Conservation (phyloP, 108 stramenopile genomes). For the Skeletonema costatum region DNA sequence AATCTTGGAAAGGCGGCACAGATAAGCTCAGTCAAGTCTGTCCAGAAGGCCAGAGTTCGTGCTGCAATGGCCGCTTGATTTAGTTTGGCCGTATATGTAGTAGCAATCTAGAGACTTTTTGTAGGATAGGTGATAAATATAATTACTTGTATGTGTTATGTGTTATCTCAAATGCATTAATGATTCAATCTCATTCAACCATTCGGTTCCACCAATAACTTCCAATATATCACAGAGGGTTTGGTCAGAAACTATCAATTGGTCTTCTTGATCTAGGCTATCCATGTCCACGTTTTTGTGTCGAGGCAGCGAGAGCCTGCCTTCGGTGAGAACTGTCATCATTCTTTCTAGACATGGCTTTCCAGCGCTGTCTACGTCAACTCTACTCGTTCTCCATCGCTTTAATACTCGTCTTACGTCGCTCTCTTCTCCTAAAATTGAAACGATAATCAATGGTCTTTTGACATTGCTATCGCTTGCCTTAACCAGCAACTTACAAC, state of each 20-base stretch:
- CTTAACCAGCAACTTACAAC: slow-evolving; percentile 39
- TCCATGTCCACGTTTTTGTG: background rate
- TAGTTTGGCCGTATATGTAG: background rate
- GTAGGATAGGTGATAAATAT: background rate
- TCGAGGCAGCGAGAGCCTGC: slow-evolving; percentile 8
- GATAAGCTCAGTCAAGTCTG: background rate
- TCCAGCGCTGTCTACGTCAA: slow-evolving; percentile 76
- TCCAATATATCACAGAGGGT: background rate
- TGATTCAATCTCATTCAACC: background rate
- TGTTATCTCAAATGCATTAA: background rate
- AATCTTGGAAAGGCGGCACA: background rate
- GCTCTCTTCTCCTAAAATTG: slow-evolving; percentile 44
- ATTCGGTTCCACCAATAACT: background rate
- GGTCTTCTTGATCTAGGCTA: background rate
- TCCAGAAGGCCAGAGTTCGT: background rate
- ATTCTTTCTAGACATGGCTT: slow-evolving; percentile 73
- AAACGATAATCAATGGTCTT: slow-evolving; percentile 61
- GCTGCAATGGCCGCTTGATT: slow-evolving; percentile 1
- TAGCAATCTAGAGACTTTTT: background rate
- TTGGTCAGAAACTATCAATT: background rate
- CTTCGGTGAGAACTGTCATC: slow-evolving; percentile 67
- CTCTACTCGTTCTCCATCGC: slow-evolving; percentile 72
- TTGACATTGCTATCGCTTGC: slow-evolving; percentile 9
- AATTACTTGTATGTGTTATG: background rate
- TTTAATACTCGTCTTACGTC: slow-evolving; percentile 58